Base-by-base conservation (phyloP, 768 basidiomycete species). In the Mycena vulgaris region DNA sequence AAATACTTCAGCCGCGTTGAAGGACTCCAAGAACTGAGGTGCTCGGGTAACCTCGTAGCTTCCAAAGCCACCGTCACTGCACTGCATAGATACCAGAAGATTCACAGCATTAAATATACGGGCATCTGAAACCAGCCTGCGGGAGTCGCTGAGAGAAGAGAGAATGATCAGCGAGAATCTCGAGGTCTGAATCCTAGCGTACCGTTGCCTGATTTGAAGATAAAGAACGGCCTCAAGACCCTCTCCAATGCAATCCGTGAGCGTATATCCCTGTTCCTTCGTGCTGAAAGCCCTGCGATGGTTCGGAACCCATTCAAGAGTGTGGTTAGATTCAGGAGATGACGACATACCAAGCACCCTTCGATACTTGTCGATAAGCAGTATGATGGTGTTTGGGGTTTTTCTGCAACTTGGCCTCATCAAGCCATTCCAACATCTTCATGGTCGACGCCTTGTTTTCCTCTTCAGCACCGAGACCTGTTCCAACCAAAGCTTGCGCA, bases 1-100 rank as follows among this genome's bases (percentile, higher is more conserved):
- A 77, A 99, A 99, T 31, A 99, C 97, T 78, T 99, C 97, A 0
- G 97, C 95, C 17, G 96, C 91, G 76, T 99, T 99, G 27, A 99
- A 82, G 81, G 83, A 88, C 77, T 99, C 97, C 57, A 98, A 81
- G 86, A 90, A 90, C 52, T 80, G 74, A 3, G 93, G 90, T 4
- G 92, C 97, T 66, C 98, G 89, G 63, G 97, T 89, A 19, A 91
- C 87, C 80, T 99, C 97, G 76, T 99, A 99, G 75, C 92, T 94
- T 28, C 97, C 96, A 77, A 93, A 98, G 0, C 98, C 97, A 19
- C 97, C 97, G 63, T 90, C 83, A 0, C 86, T 76, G 78, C 97
- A 97, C 79, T 98, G 97, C 83, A 99, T 82, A 8, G 89, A 88
- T 10, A 99, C 84, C 75, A 99, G 79, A 11, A 95, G 87, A 76